Base-by-base conservation (phyloP, 208 protist genomes). In the Acanthamoeba rhysodes region DNA sequence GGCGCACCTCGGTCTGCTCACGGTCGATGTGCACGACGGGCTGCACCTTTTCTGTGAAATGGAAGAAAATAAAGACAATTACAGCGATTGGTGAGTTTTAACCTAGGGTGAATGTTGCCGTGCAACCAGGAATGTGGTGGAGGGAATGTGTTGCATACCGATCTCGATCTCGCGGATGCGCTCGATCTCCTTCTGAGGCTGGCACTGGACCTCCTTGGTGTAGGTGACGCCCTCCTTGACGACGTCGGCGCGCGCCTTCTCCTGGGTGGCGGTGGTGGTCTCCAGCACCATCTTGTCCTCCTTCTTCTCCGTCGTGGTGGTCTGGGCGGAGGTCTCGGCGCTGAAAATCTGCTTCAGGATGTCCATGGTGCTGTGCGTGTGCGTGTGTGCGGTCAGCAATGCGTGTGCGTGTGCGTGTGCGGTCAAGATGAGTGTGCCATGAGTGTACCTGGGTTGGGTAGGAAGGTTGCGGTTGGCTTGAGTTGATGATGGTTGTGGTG, bases 161-260 rank as follows among this genome's bases (percentile, higher is more conserved):
- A 85, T 59, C 10, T 85, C 78, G 16, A 85, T 27, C 45, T 85
- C 78, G 45, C 78, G 78, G 2, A 85, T 59, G 7, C 24, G 6
- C 24, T 85, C 78, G 29, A 85, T 85, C 45, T 85, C 78, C 48
- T 85, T 85, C 78, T 85, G 78, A 0, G 78, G 48, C 78, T 85
- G 78, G 48, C 78, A 85, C 78, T 85, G 45, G 48, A 85, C 48
- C 48, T 85, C 78, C 78, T 85, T 85, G 45, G 37, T 59, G 27
- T 85, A 85, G 78, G 48, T 85, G 14, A 59, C 78, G 78, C 78
- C 78, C 24, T 85, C 78, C 78, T 85, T 85, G 48, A 85, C 78
- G 16, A 32, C 24, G 14, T 34, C 48, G 41, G 78, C 5, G 48
- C 78, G 48, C 16, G 2, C 41, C 48, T 59, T 85, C 48, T 85